Evolutionary conservation across 345 rosid genomes (phyloP).

Genomic region (Syzygium aqueum): DNA sequence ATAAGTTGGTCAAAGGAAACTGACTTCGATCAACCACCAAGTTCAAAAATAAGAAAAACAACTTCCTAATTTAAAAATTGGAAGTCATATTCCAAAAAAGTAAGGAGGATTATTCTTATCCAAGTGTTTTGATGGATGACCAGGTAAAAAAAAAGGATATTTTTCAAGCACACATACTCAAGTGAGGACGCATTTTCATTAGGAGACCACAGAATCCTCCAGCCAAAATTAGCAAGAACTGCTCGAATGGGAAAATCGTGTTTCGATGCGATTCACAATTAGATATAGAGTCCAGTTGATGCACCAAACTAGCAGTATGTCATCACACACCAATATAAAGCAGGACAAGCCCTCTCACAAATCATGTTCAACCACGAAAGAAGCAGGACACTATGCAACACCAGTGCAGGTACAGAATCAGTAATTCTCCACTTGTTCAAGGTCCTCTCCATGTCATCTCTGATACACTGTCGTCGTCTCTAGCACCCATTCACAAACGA

Average conservation of each 20-base stretch:
- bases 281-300: background rate
- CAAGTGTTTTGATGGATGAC: background rate
- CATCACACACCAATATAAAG: background rate
- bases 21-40: background rate
- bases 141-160: background rate
- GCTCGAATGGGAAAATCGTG: background rate
- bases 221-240: background rate
- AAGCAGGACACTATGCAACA: background rate
- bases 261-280: background rate
- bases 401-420: background rate
- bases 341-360: background rate
- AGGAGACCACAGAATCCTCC: background rate
- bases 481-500: background rate
- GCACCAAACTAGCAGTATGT: no score
- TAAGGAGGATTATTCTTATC: background rate
- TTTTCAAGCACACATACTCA: background rate
- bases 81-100: background rate
- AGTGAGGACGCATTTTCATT: background rate
- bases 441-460: background rate
- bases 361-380: background rate
- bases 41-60: background rate
- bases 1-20: background rate
- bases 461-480: background rate
- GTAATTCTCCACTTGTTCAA: background rate
- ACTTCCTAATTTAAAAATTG: background rate